Evolutionary conservation across 352 stramenopile species (phyloP).

Genomic region (Phytophthora agathidicida): DNA sequence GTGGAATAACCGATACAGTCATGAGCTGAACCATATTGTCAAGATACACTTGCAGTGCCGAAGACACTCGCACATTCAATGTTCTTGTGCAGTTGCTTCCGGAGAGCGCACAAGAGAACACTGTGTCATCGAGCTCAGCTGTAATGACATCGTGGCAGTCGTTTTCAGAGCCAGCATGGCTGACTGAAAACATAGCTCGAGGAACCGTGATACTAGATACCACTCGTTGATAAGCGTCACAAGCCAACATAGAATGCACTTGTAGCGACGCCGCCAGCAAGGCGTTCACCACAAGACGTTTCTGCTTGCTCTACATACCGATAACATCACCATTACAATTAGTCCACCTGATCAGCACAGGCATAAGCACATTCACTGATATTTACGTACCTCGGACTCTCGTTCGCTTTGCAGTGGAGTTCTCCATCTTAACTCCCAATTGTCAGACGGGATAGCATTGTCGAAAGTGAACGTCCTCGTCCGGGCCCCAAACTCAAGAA

Average conservation of each 20-base stretch:
- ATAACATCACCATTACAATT: slow-evolving; percentile 11
- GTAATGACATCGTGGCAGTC: slow-evolving; percentile 67
- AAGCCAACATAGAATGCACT: slow-evolving; percentile 50
- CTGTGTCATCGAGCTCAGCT: slow-evolving; percentile 51
- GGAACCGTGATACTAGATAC: slow-evolving; percentile 41
- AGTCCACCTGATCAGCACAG: slow-evolving; percentile 1
- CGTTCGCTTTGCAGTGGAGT: slow-evolving; percentile 62
- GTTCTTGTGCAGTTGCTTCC: slow-evolving; percentile 22
- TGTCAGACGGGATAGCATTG: slow-evolving; percentile 51
- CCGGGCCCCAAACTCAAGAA: slow-evolving; percentile 47
- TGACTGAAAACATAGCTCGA: slow-evolving; percentile 44
- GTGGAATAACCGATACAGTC: slow-evolving; percentile 68
- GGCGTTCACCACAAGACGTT: slow-evolving; percentile 66
- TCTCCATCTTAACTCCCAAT: slow-evolving; percentile 83
- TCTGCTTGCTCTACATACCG: slow-evolving; percentile 67
- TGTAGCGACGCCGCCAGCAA: slow-evolving; percentile 75
- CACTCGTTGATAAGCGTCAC: slow-evolving; percentile 48
- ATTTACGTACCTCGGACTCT: slow-evolving; percentile 51
- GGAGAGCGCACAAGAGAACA: slow-evolving; percentile 35
- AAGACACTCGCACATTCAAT: slow-evolving; percentile 44
- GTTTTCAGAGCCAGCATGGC: slow-evolving; percentile 46
- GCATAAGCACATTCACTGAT: neutral
- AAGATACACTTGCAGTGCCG: slow-evolving; percentile 59
- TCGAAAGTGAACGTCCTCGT: slow-evolving; percentile 41
- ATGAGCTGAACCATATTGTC: slow-evolving; percentile 80